Base-by-base conservation (phyloP, 2,329 filamentous ascomycete species). In the Aspergillus carbonarius region DNA sequence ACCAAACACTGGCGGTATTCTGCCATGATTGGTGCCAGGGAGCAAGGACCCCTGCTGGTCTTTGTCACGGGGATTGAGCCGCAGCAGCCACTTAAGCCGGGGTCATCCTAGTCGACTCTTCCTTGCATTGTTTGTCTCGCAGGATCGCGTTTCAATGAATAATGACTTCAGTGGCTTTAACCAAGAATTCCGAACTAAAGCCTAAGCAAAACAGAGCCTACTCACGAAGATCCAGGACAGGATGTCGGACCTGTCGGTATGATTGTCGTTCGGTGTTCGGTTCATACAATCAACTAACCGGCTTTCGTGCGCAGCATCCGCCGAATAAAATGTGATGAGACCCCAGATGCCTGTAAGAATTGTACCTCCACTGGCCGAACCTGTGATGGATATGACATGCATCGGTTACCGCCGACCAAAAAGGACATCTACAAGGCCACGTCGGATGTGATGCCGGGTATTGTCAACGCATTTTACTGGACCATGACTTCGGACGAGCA, bases 341-440 rank as follows among this genome's bases (percentile, higher is more conserved):
- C 60, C 3, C 68, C 66, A 10, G 74, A 71, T 9, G 64, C 63
- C 23, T 78, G 76, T 59, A 58, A 67, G 17, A 71, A 70, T 17
- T 78, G 76, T 60, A 59, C 63, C 7, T 70, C 63, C 8, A 75
- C 75, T 1, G 73, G 74, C 10, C 70, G 74, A 5, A 67, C 68
- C 48, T 78, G 75, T 55, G 75, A 77, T 55, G 74, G 75, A 18
- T 77, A 77, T 60, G 64, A 64, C 44, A 32, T 63, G 17, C 50
- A 56, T 40, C 59, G 57, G 32, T 56, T 62, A 10, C 59, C 57
- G 17, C 4, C 30, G 18, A 18, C n/a, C 30, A 20, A 17, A n/a
- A 49, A 37, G 17, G 42, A 20, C 30, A 17, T 13, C 30, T 12
- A n/a, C 4, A 18, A 17, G 18, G 35, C 47, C 17, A 9, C 9